Conservation (phyloP, 164 flowering plant genomes). For the Akebia trifoliata region DNA sequence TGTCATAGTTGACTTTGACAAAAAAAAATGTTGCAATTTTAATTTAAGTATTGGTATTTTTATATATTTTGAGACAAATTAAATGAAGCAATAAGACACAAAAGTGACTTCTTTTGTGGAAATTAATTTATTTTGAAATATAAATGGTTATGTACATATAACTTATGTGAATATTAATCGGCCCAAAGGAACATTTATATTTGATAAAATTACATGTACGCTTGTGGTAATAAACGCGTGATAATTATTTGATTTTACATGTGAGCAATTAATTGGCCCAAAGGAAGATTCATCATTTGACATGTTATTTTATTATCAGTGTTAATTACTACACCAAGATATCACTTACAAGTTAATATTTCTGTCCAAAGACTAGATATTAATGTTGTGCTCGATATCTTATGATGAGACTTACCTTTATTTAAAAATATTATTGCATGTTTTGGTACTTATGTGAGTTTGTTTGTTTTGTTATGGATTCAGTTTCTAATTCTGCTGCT, state of each 20-base stretch:
- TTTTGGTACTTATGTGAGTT: not conserved
- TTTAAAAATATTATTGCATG: not conserved
- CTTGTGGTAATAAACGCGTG: conserved; percentile 2
- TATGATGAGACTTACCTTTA: not conserved
- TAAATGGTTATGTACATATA: not conserved
- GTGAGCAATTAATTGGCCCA: conserved; percentile 5
- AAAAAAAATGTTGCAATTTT: no score
- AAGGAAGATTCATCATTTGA: not conserved
- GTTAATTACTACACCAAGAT: not conserved
- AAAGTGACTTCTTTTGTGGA: not conserved
- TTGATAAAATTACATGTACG: no score
- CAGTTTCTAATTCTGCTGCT: not conserved
- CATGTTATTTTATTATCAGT: not conserved
- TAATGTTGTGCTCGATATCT: conserved; percentile 7
- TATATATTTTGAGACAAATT: not conserved
- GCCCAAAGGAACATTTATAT: not conserved
- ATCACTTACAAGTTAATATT: conserved; percentile 4
- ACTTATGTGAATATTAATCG: not conserved
- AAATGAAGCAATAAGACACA: not conserved
- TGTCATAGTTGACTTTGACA: no score
- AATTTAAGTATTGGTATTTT: no score
- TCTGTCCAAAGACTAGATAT: conserved; percentile 1
- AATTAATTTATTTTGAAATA: not conserved
- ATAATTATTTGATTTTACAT: not conserved
- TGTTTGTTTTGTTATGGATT: not conserved